phyloP scores from a whole-genome alignment of 129 eudicot species.

The Helianthus tuberosus region DNA sequence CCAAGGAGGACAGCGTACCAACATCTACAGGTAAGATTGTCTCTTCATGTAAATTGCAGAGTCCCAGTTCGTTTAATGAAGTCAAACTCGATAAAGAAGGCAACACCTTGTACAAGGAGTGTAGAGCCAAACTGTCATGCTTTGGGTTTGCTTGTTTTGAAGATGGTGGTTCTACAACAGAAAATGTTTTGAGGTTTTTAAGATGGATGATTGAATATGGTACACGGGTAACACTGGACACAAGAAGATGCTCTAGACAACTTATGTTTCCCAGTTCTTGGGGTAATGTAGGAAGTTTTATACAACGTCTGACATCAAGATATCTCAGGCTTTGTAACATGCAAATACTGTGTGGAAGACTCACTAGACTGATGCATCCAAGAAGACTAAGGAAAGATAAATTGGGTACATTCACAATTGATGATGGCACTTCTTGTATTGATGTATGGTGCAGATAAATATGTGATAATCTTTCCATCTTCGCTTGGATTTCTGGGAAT shows the following conservation, averaged over 20 bases:
- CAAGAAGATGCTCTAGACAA: slow-evolving; percentile 21
- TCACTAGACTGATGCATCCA: slow-evolving; percentile 12
- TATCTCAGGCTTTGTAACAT: slow-evolving; percentile 17
- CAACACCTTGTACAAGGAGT: slow-evolving; percentile 8
- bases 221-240: slow-evolving; percentile 10
- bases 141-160: slow-evolving; percentile 11
- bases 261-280: slow-evolving; percentile 22
- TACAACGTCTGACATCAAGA: slow-evolving; percentile 21
- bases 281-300: slow-evolving; percentile 28
- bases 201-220: slow-evolving; percentile 21
- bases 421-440: slow-evolving; percentile 26
- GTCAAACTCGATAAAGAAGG: slow-evolving; percentile 29
- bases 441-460: slow-evolving; percentile 22
- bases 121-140: not conserved
- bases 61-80: slow-evolving; percentile 28
- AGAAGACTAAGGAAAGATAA: slow-evolving; percentile 23
- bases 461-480: slow-evolving; percentile 26
- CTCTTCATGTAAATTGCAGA: slow-evolving; percentile 28
- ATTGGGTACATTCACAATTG: slow-evolving; percentile 17
- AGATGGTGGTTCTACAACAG: slow-evolving; percentile 21
- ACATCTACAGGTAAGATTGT: slow-evolving; percentile 11
- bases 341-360: slow-evolving; percentile 19
- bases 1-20: slow-evolving; percentile 22
- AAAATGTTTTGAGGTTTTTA: slow-evolving; percentile 22
- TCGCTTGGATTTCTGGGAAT: slow-evolving; percentile 24